Evolutionary conservation across 495 filamentous ascomycete species (phyloP).

Genomic region (Podospora bellae-mahoneyi): DNA sequence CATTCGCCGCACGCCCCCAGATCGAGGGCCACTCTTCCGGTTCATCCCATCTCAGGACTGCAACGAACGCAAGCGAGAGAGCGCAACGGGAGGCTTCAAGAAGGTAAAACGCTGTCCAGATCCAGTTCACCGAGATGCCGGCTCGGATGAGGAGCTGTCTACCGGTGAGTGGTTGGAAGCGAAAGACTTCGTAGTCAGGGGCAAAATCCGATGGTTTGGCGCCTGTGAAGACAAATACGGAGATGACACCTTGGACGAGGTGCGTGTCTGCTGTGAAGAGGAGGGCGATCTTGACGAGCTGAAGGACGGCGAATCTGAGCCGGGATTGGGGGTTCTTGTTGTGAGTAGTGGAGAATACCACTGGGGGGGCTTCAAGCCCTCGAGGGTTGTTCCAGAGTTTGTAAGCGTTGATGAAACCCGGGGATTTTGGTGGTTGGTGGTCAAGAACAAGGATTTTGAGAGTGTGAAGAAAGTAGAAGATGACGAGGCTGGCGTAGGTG

Average conservation of each 20-base stretch:
- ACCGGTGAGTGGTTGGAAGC: background rate
- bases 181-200: background rate
- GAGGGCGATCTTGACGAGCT: background rate
- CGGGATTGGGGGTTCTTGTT: background rate
- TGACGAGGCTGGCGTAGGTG: background rate
- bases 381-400: slow-evolving; percentile 4
- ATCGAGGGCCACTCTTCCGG: background rate
- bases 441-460: slow-evolving; percentile 1
- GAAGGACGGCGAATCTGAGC: background rate
- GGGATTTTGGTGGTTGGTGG: background rate
- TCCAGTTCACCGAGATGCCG: background rate
- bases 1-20: background rate
- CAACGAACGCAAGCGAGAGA: background rate
- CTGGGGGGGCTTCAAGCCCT: background rate
- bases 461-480: background rate
- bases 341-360: too few relatives aligned
- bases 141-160: background rate
- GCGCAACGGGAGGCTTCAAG: background rate
- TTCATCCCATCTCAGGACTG: background rate
- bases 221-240: background rate
- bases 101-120: background rate
- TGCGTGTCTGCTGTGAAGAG: background rate
- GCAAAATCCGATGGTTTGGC: background rate
- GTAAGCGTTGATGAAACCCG: background rate
- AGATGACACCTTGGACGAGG: background rate